A percentile compares a stretch with the other conserved stretches of the same genome.
phyloP scores from a whole-genome alignment of 73 alveolate genomes.

The Paraurostyla sp. region DNA sequence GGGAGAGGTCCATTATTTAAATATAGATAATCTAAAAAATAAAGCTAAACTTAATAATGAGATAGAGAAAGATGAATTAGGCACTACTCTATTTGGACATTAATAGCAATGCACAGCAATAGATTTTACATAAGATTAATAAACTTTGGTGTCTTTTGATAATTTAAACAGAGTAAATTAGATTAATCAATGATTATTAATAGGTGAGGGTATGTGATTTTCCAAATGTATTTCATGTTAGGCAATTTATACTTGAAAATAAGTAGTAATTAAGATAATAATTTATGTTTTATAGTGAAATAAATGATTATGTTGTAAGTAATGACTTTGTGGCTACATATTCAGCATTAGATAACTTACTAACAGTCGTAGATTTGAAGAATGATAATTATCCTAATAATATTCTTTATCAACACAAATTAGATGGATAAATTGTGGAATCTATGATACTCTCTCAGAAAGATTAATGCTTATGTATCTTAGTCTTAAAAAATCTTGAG shows the following conservation, averaged over 20 bases:
- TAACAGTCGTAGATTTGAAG: neutral
- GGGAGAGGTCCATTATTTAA: neutral
- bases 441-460: neutral
- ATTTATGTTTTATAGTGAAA: neutral
- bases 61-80: neutral
- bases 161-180: neutral
- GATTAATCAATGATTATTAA: too few species aligned
- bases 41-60: neutral
- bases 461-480: neutral
- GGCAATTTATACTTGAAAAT: neutral
- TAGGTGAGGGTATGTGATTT: conserved; percentile 15
- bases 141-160: neutral
- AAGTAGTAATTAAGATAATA: neutral
- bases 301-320: neutral
- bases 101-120: neutral
- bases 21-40: neutral
- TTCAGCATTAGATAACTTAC: neutral
- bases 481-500: too few species aligned
- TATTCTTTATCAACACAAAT: too few species aligned
- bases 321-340: neutral
- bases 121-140: neutral
- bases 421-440: too few species aligned
- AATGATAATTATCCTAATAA: too few species aligned
- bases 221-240: conserved; percentile 16
- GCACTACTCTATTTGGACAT: conserved; percentile 2